Conservation (phyloP, 2,329 filamentous ascomycete species). For the Beauveria varroae region DNA sequence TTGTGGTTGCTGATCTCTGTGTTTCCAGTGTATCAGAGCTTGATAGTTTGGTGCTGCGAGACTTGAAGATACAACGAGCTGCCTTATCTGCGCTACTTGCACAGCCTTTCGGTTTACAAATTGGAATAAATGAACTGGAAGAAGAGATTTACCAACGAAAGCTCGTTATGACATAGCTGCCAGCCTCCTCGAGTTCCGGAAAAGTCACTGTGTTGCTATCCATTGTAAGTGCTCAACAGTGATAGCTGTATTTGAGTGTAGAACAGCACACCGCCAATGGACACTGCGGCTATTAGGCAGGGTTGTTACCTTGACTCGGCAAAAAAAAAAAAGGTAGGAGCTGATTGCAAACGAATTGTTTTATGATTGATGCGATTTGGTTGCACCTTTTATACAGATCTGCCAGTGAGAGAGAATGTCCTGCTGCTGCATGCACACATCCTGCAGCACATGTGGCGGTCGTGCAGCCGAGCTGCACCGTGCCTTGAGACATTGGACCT, state of each 20-base stretch:
- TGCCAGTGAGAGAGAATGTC: too few species aligned
- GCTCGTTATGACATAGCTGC: neutral
- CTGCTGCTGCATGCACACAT: neutral
- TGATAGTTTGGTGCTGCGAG: neutral
- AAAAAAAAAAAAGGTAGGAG: too few species aligned
- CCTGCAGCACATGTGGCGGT: neutral
- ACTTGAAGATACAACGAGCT: neutral
- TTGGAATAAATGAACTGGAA: neutral
- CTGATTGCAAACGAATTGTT: too few species aligned
- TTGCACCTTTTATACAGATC: neutral
- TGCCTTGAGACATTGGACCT: neutral
- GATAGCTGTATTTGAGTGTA: neutral
- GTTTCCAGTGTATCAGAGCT: neutral
- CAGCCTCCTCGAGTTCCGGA: neutral
- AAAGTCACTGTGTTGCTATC: neutral
- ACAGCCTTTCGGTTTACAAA: neutral
- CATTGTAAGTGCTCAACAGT: neutral
- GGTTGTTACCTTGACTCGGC: too few species aligned
- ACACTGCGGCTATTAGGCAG: too few species aligned
- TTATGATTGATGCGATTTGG: too few species aligned
- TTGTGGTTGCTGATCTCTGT: neutral
- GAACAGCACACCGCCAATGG: neutral
- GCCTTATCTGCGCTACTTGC: neutral
- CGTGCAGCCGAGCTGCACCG: neutral
- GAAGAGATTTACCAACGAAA: neutral